Percentiles rank a stretch among this genome's conserved stretches.
Evolutionary conservation across 2,329 filamentous ascomycete genomes (phyloP).

Genomic region (Ophiostoma angusticollis): DNA sequence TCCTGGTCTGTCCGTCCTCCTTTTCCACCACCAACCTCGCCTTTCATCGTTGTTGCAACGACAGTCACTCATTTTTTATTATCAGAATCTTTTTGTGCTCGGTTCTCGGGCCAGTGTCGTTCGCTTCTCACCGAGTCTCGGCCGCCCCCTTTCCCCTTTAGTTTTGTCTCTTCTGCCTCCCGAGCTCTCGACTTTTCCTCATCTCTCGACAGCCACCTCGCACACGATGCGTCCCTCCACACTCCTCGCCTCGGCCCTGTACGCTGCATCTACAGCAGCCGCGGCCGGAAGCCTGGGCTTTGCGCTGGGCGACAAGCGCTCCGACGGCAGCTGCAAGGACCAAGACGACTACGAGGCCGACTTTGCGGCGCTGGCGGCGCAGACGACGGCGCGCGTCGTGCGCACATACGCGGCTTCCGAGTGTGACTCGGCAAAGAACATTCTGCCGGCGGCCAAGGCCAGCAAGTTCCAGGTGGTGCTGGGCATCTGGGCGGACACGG

Average conservation of each 20-base stretch:
- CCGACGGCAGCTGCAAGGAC: slow-evolving; percentile 8
- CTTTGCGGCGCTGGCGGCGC: slow-evolving; percentile 1
- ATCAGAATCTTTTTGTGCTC: no score
- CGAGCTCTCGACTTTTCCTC: not conserved
- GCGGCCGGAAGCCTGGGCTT: slow-evolving; percentile 7
- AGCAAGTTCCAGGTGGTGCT: slow-evolving; percentile 7
- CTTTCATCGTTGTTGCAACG: no score
- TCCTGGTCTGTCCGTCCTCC: no score
- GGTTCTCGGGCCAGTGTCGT: no score
- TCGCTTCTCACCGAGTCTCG: no score
- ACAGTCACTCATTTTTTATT: no score
- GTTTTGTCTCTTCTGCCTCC: no score
- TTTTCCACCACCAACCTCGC: no score
- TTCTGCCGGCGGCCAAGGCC: slow-evolving; percentile 8
- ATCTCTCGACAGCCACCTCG: not conserved
- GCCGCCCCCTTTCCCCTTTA: no score
- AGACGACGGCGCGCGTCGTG: slow-evolving; percentile 4
- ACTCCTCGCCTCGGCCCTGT: slow-evolving; percentile 1
- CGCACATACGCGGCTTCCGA: slow-evolving; percentile 8
- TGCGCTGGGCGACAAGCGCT: slow-evolving; percentile 8
- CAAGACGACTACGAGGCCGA: slow-evolving; percentile 9
- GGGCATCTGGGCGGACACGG: slow-evolving; percentile 9
- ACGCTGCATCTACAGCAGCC: not conserved
- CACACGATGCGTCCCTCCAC: slow-evolving; percentile 5
- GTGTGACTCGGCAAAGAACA: slow-evolving; percentile 8